Evolutionary conservation across 495 filamentous ascomycete species (phyloP), one percentile per base, ranked within the genome.

Genomic region (Aspergillus nidulans): DNA sequence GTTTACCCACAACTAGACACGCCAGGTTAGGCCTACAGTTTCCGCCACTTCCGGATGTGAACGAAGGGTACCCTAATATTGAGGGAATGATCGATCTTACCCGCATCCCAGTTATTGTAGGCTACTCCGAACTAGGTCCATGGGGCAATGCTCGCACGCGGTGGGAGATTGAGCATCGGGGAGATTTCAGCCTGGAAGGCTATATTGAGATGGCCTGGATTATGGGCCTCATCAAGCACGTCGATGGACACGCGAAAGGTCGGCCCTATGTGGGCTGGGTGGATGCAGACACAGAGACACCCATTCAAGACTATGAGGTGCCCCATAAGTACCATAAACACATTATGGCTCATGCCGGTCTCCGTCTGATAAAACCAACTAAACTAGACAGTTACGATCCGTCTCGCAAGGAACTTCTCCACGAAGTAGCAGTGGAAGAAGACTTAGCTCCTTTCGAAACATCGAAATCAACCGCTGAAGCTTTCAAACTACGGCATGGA

Each of bases 161-260:
- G 36, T 99, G 94, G 94, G 91, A 99, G 72, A 99, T 99, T 90
- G 94, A 99, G 71, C 89, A 92, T 8, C 83, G 90, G 56, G 94
- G 95, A 54, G 78, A 92, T 59, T 97, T 99, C 78, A 96, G 92
- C n/a, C 82, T 99, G 18, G 94, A 99, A 70, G 94, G 94, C 16
- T 97, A 94, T 67, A 86, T 97, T 53, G 94, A 99, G 71, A 97
- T 99, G 95, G 90, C 95, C 20, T 99, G 94, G 94, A 89, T 99
- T 61, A 99, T 97, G 94, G 95, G 95, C 55, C 84, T 97, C 50
- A 97, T 99, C 74, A 95, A 87, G 76, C 94, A 99, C 70, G 88
- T 95, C 74, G 96, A 97, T 60, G 94, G 92, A 13, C 87, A 90
- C 3, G 83, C 97, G 66, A 96, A 97, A 73, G 95, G 95, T 63